Conservation (phyloP, 2,329 filamentous ascomycete genomes). For the Xenosphaeropsis pyriputrescens region DNA sequence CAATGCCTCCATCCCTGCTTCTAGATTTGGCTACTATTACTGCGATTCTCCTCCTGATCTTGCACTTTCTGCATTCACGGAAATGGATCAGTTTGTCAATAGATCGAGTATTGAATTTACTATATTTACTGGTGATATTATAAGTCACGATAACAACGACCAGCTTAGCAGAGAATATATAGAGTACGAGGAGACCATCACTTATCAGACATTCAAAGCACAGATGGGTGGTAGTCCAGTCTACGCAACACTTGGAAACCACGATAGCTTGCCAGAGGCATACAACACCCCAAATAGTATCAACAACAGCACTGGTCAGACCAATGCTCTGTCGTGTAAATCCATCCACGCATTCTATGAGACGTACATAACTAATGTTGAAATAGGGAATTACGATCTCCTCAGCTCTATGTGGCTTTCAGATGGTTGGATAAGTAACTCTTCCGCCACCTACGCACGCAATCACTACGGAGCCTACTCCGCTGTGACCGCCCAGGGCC, state of each 20-base stretch:
- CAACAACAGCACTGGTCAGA: no score
- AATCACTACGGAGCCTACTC: slow-evolving; percentile 7
- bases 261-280: slow-evolving; percentile 9
- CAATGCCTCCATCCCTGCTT: slow-evolving; percentile 12
- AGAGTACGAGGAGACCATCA: slow-evolving; percentile 13
- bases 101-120: slow-evolving; percentile 11
- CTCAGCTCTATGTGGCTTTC: no score
- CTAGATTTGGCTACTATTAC: slow-evolving; percentile 11
- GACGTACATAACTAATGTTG: no score
- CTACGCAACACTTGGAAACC: slow-evolving; percentile 15
- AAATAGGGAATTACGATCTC: no score
- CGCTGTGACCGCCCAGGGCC: slow-evolving; percentile 11
- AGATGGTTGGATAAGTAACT: slow-evolving; percentile 10
- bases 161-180: slow-evolving; percentile 13
- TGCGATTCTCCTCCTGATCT: slow-evolving; percentile 14
- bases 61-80: slow-evolving; percentile 10
- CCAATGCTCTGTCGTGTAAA: no score
- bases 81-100: slow-evolving; percentile 3
- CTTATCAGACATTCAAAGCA: slow-evolving; percentile 14
- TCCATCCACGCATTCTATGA: no score
- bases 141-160: slow-evolving; percentile 14
- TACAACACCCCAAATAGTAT: no score
- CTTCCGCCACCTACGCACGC: slow-evolving; percentile 3
- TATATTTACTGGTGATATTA: slow-evolving; percentile 18
- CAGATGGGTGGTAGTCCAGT: slow-evolving; percentile 11